Percentiles rank a stretch among this genome's conserved stretches.
phyloP scores from a whole-genome alignment of 257 asterid species.

The Cinchona pubescens region DNA sequence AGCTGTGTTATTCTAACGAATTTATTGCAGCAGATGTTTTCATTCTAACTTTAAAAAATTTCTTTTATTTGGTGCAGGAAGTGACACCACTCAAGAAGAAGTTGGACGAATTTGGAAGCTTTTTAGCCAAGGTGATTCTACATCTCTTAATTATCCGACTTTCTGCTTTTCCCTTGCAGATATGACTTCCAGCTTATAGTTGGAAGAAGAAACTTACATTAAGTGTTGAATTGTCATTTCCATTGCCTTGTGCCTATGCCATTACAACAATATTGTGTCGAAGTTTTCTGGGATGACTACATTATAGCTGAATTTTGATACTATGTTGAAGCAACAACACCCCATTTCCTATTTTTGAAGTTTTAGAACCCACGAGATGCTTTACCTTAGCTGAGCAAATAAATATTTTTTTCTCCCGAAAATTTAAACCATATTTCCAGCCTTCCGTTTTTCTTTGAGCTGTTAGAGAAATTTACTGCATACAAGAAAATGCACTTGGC shows the following conservation, averaged over 20 bases:
- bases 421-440: not conserved
- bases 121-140: constrained; percentile 82
- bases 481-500: not conserved
- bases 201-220: not conserved
- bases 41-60: not conserved
- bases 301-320: not conserved
- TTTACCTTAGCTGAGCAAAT: too few relatives aligned
- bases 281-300: not conserved
- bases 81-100: constrained; percentile 94
- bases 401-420: not conserved
- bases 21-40: not conserved
- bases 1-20: not conserved
- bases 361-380: too few relatives aligned
- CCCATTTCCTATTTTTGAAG: too few relatives aligned
- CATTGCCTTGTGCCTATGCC: not conserved
- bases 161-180: not conserved
- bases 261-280: not conserved
- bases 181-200: not conserved
- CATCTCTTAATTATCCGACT: constrained; percentile 5
- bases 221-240: not conserved
- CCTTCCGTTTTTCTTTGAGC: not conserved
- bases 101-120: constrained; percentile 94
- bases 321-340: not conserved
- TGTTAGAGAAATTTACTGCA: not conserved
- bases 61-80: constrained; percentile 55